phyloP scores from a whole-genome alignment of 2,329 filamentous ascomycete species.

The Diaporthe ampelina region DNA sequence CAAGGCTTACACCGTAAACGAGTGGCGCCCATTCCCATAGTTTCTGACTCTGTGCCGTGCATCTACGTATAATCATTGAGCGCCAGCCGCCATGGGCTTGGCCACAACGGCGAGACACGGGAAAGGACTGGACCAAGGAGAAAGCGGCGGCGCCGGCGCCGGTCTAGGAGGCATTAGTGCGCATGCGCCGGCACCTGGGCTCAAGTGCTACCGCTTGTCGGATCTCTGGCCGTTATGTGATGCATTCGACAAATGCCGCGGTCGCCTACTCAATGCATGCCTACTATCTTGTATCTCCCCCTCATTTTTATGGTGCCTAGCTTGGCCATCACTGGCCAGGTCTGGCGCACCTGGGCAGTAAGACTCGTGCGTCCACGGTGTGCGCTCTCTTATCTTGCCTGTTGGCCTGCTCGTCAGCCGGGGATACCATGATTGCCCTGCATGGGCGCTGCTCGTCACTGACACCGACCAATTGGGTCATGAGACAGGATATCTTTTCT shows the following conservation, averaged over 20 bases:
- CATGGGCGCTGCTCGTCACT: slow-evolving; percentile 32
- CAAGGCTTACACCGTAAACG: not conserved
- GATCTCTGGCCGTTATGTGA: slow-evolving; percentile 36
- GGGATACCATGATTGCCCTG: slow-evolving; percentile 25
- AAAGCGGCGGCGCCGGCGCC: slow-evolving; percentile 8
- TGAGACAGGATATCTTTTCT: not conserved
- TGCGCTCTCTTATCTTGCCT: slow-evolving; percentile 38
- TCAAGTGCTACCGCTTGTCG: slow-evolving; percentile 25
- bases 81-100: slow-evolving; percentile 15
- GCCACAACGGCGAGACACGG: slow-evolving; percentile 20
- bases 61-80: not conserved
- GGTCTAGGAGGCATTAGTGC: slow-evolving; percentile 25
- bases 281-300: slow-evolving; percentile 25
- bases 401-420: slow-evolving; percentile 8
- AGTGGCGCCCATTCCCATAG: not conserved
- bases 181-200: slow-evolving; percentile 17
- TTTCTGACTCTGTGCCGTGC: slow-evolving; percentile 15
- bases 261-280: not conserved
- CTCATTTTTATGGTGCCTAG: slow-evolving; percentile 10
- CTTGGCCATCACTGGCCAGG: slow-evolving; percentile 12
- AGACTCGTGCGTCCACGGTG: not conserved
- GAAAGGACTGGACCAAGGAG: not conserved
- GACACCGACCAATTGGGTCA: slow-evolving; percentile 1
- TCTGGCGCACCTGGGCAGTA: not conserved
- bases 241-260: slow-evolving; percentile 37